phyloP scores from a whole-genome alignment of 805 yeast species.

The Candida montana region DNA sequence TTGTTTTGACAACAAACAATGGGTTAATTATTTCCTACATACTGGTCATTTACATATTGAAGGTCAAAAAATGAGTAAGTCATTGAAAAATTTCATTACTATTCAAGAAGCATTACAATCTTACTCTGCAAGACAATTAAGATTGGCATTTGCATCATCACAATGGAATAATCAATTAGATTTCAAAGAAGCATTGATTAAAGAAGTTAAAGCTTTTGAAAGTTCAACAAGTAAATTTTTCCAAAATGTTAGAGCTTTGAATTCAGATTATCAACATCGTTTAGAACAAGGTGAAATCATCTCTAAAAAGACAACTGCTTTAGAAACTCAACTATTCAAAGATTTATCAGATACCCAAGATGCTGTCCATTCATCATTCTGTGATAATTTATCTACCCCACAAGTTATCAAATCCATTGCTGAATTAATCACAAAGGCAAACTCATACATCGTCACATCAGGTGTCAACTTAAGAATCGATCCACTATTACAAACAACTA shows the following conservation, averaged over 20 bases:
- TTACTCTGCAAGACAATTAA: slow-evolving; percentile 74
- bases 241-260: slow-evolving; percentile 78
- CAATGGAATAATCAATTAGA: slow-evolving; percentile 93
- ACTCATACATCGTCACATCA: slow-evolving; percentile 63
- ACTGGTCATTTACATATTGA: slow-evolving; percentile 97
- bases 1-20: slow-evolving; percentile 78
- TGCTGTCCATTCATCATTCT: slow-evolving; percentile 69
- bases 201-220: slow-evolving; percentile 76
- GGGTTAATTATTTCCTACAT: slow-evolving; percentile 96
- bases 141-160: slow-evolving; percentile 85
- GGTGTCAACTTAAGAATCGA: slow-evolving; percentile 54
- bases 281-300: slow-evolving; percentile 44
- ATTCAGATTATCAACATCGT: slow-evolving; percentile 54
- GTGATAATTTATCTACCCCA: slow-evolving; percentile 85
- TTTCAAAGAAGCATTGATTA: slow-evolving; percentile 74
- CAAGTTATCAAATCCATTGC: slow-evolving; percentile 58
- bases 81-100: slow-evolving; percentile 91
- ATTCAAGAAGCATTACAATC: slow-evolving; percentile 79
- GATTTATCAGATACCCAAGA: slow-evolving; percentile 47
- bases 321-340: slow-evolving; percentile 51
- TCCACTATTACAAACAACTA: slow-evolving; percentile 56
- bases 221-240: slow-evolving; percentile 75
- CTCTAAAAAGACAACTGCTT: slow-evolving; percentile 52
- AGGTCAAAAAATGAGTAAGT: slow-evolving; percentile 97
- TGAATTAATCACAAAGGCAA: slow-evolving; percentile 66